Percentiles rank a stretch among this genome's conserved stretches.
phyloP scores from a whole-genome alignment of 257 asterid species.

The Coffea eugenioides region DNA sequence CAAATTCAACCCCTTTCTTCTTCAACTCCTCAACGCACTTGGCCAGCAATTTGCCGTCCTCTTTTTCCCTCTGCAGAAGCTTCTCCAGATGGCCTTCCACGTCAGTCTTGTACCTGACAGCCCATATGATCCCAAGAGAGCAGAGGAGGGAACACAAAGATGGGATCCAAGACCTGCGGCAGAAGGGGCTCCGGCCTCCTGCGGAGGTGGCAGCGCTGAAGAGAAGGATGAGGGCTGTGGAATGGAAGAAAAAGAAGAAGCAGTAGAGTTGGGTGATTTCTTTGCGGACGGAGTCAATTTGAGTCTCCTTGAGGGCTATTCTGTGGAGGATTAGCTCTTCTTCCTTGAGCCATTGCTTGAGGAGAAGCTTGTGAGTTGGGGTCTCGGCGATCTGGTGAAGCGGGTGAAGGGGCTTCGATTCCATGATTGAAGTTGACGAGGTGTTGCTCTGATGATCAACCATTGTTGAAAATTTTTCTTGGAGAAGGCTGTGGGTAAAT shows the following conservation, averaged over 20 bases:
- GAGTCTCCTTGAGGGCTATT: constrained; percentile 71
- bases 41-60: constrained; percentile 58
- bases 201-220: constrained; percentile 46
- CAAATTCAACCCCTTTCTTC: constrained; percentile 79
- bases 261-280: constrained; percentile 79
- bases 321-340: constrained; percentile 81
- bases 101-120: constrained; percentile 57
- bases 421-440: constrained; percentile 36
- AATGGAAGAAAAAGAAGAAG: constrained; percentile 89
- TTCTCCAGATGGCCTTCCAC: constrained; percentile 64
- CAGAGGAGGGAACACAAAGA: constrained; percentile 49
- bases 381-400: constrained; percentile 79
- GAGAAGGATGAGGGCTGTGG: constrained; percentile 76
- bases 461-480: too few species aligned
- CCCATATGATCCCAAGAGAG: constrained; percentile 65
- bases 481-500: too few species aligned
- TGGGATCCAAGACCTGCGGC: constrained; percentile 62
- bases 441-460: too few species aligned
- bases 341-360: constrained; percentile 94
- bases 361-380: constrained; percentile 89
- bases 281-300: constrained; percentile 59
- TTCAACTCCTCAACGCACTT: constrained; percentile 89
- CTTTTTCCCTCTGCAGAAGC: constrained; percentile 71
- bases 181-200: constrained; percentile 29
- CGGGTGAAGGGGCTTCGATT: constrained; percentile 53